Evolutionary conservation across 768 basidiomycete species (phyloP).

Genomic region (Termitomyces sp.): DNA sequence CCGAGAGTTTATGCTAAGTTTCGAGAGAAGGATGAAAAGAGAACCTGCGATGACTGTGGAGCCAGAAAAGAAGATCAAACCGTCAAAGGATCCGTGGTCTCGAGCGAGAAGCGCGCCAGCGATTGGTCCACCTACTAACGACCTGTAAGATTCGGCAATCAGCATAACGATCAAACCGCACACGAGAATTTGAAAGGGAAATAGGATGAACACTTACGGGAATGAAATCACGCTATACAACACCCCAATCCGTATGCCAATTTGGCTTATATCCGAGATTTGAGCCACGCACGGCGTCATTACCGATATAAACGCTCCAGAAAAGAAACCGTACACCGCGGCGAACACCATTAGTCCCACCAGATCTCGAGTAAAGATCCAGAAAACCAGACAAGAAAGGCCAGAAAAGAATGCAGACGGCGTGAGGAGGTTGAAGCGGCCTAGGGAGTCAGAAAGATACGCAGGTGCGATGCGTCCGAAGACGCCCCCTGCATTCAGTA

Average conservation of each 20-base stretch:
- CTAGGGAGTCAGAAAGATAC: constrained; percentile 57
- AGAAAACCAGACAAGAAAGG: constrained; percentile 50
- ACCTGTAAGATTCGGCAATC: constrained; percentile 35
- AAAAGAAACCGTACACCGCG: constrained; percentile 55
- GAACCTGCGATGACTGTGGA: constrained; percentile 55
- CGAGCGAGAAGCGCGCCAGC: constrained; percentile 52
- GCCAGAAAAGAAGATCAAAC: constrained; percentile 58
- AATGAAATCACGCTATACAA: constrained; percentile 62
- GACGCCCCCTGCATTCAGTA: constrained; percentile 65
- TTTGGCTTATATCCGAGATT: constrained; percentile 52
- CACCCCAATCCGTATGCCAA: constrained; percentile 60
- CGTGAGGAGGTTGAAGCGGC: constrained; percentile 61
- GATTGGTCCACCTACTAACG: constrained; percentile 58
- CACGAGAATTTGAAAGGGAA: not conserved
- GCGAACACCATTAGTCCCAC: constrained; percentile 45
- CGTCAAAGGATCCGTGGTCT: constrained; percentile 38
- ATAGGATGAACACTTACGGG: constrained; percentile 45
- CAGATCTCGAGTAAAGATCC: constrained; percentile 43
- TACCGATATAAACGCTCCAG: constrained; percentile 64
- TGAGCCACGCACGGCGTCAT: constrained; percentile 64
- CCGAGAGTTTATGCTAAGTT: constrained; percentile 36
- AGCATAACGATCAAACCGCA: not conserved
- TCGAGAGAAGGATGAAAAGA: constrained; percentile 46
- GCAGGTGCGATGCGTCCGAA: constrained; percentile 62
- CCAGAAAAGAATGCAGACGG: constrained; percentile 62